Evolutionary conservation across 2,329 filamentous ascomycete genomes (phyloP).

Genomic region (Arthrobotrys megalospora): DNA sequence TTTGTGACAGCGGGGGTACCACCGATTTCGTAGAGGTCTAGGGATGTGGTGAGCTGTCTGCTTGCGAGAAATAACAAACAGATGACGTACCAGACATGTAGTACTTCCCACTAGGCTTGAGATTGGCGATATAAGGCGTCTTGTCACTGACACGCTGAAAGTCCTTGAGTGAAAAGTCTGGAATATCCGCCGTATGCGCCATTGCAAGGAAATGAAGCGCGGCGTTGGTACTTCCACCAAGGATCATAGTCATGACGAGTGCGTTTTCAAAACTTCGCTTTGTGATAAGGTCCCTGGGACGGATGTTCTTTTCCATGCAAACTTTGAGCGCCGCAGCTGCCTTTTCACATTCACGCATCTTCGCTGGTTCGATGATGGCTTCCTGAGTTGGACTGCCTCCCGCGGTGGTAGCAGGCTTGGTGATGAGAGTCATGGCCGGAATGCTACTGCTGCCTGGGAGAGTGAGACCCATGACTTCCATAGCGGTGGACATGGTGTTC

Average conservation of each 20-base stretch:
- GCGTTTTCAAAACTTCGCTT: constrained; percentile 89
- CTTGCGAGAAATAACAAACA: background rate
- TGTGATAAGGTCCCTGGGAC: constrained; percentile 83
- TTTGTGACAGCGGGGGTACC: constrained; percentile 90
- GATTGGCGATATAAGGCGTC: constrained; percentile 87
- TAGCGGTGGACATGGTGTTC: constrained; percentile 92
- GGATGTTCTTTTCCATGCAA: constrained; percentile 87
- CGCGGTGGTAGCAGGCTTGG: constrained; percentile 21
- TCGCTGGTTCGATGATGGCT: constrained; percentile 73
- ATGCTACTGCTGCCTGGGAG: constrained; percentile 88
- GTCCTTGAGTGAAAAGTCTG: constrained; percentile 82
- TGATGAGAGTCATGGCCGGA: constrained; percentile 76
- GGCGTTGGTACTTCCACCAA: constrained; percentile 91
- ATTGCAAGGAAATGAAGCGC: constrained; percentile 92
- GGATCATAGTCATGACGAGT: constrained; percentile 88
- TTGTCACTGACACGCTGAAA: constrained; percentile 85
- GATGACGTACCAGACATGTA: constrained; percentile 75
- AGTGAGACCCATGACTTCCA: constrained; percentile 88
- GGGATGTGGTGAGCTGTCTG: background rate
- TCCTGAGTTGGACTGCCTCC: constrained; percentile 30
- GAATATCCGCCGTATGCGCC: constrained; percentile 84
- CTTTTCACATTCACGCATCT: constrained; percentile 87
- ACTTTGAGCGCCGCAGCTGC: constrained; percentile 82
- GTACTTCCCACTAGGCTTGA: constrained; percentile 86
- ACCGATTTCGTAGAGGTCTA: constrained; percentile 87